These are phyloP conservation scores for Paraphoma chrysanthemicola DNA, from an alignment of 2,329 filamentous ascomycete species.

Conservation along the genomic window DNA sequence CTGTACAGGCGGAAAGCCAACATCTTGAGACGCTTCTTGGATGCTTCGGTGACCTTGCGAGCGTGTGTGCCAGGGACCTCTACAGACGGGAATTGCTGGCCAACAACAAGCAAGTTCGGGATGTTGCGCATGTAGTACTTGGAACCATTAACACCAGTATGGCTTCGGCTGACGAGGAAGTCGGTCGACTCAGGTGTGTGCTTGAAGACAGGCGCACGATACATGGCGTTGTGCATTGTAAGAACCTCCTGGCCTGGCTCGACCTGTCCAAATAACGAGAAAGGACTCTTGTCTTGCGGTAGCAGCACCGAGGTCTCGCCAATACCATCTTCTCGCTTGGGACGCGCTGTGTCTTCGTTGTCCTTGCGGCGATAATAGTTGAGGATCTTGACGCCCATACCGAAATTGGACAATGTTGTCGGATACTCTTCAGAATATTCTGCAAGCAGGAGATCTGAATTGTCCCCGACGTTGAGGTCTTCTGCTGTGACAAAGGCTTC, in stretches of 20 bases:
- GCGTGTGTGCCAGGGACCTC: constrained; percentile 95
- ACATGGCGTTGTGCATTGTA: constrained; percentile 94
- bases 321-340: constrained; percentile 73
- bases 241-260: constrained; percentile 89
- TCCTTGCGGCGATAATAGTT: constrained; percentile 95
- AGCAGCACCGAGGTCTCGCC: constrained; percentile 88
- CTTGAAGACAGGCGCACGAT: constrained; percentile 89
- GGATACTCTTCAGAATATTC: constrained; percentile 97
- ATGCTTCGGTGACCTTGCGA: constrained; percentile 93
- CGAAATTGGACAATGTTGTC: constrained; percentile 91
- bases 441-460: constrained; percentile 84
- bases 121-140: constrained; percentile 86
- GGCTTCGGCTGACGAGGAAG: constrained; percentile 85
- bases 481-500: constrained; percentile 81
- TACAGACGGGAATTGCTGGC: constrained; percentile 89
- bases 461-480: constrained; percentile 86
- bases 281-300: constrained; percentile 94
- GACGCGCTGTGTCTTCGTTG: constrained; percentile 73
- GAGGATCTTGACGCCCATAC: constrained; percentile 94
- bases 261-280: constrained; percentile 92
- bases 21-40: constrained; percentile 96
- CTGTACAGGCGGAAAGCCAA: constrained; percentile 88
- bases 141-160: constrained; percentile 78
- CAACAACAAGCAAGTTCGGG: constrained; percentile 88
- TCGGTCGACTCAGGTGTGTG: constrained; percentile 80